These are phyloP conservation scores for Meyerozyma athensensis DNA, from an alignment of 1,139 yeast species.

Conservation along the genomic window DNA sequence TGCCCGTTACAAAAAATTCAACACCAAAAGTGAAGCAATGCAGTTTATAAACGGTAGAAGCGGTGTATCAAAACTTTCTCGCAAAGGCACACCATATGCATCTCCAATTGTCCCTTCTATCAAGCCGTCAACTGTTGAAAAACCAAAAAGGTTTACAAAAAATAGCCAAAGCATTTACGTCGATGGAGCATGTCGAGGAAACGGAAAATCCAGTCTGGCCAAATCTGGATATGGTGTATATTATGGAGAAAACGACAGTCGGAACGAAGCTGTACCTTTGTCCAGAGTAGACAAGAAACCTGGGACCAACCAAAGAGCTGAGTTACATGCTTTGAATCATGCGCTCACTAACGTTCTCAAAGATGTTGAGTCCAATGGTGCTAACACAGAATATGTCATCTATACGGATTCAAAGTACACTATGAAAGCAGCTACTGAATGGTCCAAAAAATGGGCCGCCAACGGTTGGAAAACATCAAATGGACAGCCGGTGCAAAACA, in stretches of 20 bases:
- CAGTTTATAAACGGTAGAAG: slow-evolving; percentile 19
- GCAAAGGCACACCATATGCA: no score
- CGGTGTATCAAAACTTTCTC: not conserved
- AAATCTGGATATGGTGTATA: slow-evolving; percentile 66
- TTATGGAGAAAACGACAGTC: slow-evolving; percentile 51
- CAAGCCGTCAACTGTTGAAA: no score
- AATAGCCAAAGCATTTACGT: slow-evolving; percentile 58
- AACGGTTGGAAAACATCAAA: slow-evolving; percentile 48
- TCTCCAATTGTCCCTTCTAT: no score
- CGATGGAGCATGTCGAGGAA: slow-evolving; percentile 67
- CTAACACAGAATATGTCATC: slow-evolving; percentile 24
- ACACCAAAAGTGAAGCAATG: slow-evolving; percentile 39
- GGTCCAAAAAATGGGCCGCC: slow-evolving; percentile 50
- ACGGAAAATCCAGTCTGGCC: slow-evolving; percentile 44
- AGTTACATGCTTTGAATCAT: slow-evolving; percentile 57
- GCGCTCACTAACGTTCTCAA: slow-evolving; percentile 44
- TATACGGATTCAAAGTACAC: slow-evolving; percentile 59
- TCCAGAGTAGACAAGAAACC: slow-evolving; percentile 21
- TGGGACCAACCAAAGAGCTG: slow-evolving; percentile 82
- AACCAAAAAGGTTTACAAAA: slow-evolving; percentile 4
- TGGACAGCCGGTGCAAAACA: slow-evolving; percentile 47
- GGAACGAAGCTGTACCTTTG: slow-evolving; percentile 53
- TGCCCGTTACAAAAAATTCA: slow-evolving; percentile 54
- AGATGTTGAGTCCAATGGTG: slow-evolving; percentile 11
- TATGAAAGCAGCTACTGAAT: slow-evolving; percentile 40